Evolutionary conservation across 2,329 filamentous ascomycete species (phyloP).

Genomic region (Ophiostoma montium): DNA sequence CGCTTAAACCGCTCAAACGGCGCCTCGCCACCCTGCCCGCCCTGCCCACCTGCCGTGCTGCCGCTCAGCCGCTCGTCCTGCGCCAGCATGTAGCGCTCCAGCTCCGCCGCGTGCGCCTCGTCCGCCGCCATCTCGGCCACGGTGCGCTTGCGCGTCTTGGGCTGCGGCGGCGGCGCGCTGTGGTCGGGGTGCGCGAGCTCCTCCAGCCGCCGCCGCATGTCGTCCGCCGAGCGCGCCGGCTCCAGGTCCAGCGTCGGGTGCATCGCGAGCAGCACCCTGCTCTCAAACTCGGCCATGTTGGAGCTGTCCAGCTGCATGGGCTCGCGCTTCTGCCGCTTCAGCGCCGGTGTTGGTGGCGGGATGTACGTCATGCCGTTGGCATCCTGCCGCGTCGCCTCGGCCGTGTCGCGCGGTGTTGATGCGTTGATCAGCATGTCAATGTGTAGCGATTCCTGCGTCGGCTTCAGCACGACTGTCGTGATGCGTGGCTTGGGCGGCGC

Average conservation of each 20-base stretch:
- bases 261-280: slow-evolving; percentile 59
- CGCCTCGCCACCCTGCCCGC: slow-evolving; percentile 56
- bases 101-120: slow-evolving; percentile 76
- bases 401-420: slow-evolving; percentile 44
- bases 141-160: slow-evolving; percentile 84
- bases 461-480: slow-evolving; percentile 69
- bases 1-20: slow-evolving; percentile 87
- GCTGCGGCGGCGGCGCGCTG: slow-evolving; percentile 59
- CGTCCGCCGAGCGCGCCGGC: slow-evolving; percentile 53
- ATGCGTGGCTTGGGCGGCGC: slow-evolving; percentile 46
- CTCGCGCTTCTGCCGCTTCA: slow-evolving; percentile 55
- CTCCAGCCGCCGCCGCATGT: slow-evolving; percentile 59
- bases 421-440: slow-evolving; percentile 63
- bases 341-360: slow-evolving; percentile 52
- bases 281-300: slow-evolving; percentile 62
- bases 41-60: slow-evolving; percentile 40
- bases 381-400: slow-evolving; percentile 4
- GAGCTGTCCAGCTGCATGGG: slow-evolving; percentile 63
- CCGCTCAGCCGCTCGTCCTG: slow-evolving; percentile 70
- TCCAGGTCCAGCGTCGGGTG: slow-evolving; percentile 64
- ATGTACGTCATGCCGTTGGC: slow-evolving; percentile 20
- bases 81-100: slow-evolving; percentile 84
- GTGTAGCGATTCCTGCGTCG: slow-evolving; percentile 62
- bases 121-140: slow-evolving; percentile 91
- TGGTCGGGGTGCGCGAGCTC: slow-evolving; percentile 65